These are phyloP conservation scores for Cercospora sojina DNA, from an alignment of 2,329 filamentous ascomycete species.

Conservation along the genomic window DNA sequence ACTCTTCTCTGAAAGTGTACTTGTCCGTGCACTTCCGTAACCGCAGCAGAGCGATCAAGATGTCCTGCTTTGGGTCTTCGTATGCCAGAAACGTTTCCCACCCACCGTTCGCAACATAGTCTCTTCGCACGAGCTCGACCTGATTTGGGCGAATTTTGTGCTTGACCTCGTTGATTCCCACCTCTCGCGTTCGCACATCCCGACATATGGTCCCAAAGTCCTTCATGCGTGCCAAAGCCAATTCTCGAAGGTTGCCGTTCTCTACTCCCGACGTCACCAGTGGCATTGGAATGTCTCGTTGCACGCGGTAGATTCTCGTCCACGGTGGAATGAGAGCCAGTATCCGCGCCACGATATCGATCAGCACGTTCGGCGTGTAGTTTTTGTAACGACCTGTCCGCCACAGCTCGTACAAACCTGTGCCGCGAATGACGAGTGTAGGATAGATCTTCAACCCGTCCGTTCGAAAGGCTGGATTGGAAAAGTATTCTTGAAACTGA, in stretches of 20 bases:
- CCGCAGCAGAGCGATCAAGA: slow-evolving; percentile 85
- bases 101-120: slow-evolving; percentile 92
- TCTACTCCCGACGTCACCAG: slow-evolving; percentile 98
- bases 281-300: slow-evolving; percentile 99
- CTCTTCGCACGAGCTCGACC: slow-evolving; percentile 88
- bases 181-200: slow-evolving; percentile 92
- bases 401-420: slow-evolving; percentile 96
- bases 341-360: slow-evolving; percentile 95
- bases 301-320: slow-evolving; percentile 97
- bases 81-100: slow-evolving; percentile 99
- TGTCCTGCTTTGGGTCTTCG: slow-evolving; percentile 97
- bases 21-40: slow-evolving; percentile 86
- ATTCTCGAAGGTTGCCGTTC: slow-evolving; percentile 91
- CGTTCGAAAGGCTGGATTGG: slow-evolving; percentile 91
- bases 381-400: slow-evolving; percentile 96
- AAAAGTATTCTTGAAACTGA: slow-evolving; percentile 97
- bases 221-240: slow-evolving; percentile 96
- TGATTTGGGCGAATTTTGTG: slow-evolving; percentile 97
- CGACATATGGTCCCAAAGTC: slow-evolving; percentile 97
- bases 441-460: slow-evolving; percentile 98
- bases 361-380: slow-evolving; percentile 94
- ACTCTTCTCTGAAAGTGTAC: slow-evolving; percentile 88
- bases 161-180: slow-evolving; percentile 98
- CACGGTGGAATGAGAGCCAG: slow-evolving; percentile 91
- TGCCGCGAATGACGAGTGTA: slow-evolving; percentile 93